These are phyloP conservation scores for Protomyces macrosporus DNA, from an alignment of 1,139 yeast species.

Conservation along the genomic window DNA sequence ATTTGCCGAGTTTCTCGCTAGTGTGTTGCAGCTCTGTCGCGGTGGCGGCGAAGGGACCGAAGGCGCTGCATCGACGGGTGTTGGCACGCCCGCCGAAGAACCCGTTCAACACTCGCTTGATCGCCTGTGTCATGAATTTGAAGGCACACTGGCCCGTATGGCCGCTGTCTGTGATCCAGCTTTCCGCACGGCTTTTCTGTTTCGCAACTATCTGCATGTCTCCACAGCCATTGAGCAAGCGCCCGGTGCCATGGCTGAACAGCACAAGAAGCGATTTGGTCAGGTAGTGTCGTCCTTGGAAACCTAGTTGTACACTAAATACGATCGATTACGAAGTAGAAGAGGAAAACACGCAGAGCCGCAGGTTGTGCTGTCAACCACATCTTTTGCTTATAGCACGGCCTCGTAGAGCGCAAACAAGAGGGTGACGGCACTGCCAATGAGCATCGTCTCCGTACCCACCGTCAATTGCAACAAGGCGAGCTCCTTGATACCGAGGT, in stretches of 20 bases:
- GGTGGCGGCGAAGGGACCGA: slow-evolving; percentile 33
- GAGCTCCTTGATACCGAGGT: slow-evolving; percentile 11
- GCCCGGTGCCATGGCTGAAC: slow-evolving; percentile 17
- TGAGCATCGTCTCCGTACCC: slow-evolving; percentile 21
- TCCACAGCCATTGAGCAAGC: slow-evolving; percentile 12
- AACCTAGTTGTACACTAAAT: neutral
- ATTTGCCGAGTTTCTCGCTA: slow-evolving; percentile 69
- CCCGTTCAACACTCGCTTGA: slow-evolving; percentile 67
- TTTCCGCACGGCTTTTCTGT: slow-evolving; percentile 65
- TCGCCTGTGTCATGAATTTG: slow-evolving; percentile 73
- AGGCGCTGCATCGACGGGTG: neutral
- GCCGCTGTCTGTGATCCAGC: slow-evolving; percentile 42
- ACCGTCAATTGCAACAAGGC: slow-evolving; percentile 13
- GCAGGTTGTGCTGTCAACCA: neutral
- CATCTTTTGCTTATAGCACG: slow-evolving; percentile 4
- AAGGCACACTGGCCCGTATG: slow-evolving; percentile 65
- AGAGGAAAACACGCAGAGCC: too few relatives aligned
- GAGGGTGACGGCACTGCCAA: slow-evolving; percentile 21
- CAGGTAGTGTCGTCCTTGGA: slow-evolving; percentile 3
- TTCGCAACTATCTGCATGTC: slow-evolving; percentile 55
- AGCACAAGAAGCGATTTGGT: slow-evolving; percentile 13
- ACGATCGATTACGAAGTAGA: too few relatives aligned
- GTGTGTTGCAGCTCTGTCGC: slow-evolving; percentile 54
- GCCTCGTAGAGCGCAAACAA: slow-evolving; percentile 27
- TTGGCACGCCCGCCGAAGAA: slow-evolving; percentile 43